phyloP scores from a whole-genome alignment of 2,329 filamentous ascomycete genomes.

The Emmonsiellopsis sp. region DNA sequence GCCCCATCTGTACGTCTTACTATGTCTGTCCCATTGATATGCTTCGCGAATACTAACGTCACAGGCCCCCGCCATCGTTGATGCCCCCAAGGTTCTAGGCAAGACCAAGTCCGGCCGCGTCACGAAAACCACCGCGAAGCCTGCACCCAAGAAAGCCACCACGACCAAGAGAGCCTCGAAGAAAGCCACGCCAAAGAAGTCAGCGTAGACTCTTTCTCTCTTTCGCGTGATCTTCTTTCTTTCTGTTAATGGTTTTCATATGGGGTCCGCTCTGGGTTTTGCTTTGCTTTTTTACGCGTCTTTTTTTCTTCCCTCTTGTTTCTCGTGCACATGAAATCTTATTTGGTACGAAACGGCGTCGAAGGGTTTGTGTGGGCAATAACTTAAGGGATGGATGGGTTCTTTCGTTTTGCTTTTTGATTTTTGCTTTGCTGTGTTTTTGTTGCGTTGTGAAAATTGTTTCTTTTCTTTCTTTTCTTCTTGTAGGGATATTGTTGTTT shows the following conservation, averaged over 20 bases:
- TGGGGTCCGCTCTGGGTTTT: slow-evolving; percentile 3
- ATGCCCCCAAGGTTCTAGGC: slow-evolving; percentile 60
- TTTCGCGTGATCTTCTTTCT: slow-evolving; percentile 21
- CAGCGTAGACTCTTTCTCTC: slow-evolving; percentile 21
- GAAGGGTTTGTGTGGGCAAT: slow-evolving; percentile 4
- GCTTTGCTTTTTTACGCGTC: background rate
- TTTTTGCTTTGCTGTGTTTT: slow-evolving; percentile 12
- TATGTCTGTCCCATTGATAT: background rate
- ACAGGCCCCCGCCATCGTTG: slow-evolving; percentile 57
- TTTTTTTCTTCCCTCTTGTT: no score
- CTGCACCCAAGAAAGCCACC: slow-evolving; percentile 34
- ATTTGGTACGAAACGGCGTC: slow-evolving; percentile 8
- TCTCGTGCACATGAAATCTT: background rate
- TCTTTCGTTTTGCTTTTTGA: slow-evolving; percentile 17
- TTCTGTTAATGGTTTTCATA: slow-evolving; percentile 13
- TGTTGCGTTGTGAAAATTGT: slow-evolving; percentile 14
- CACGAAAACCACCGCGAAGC: slow-evolving; percentile 54
- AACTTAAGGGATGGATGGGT: slow-evolving; percentile 3
- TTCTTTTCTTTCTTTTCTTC: background rate
- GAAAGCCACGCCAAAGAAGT: slow-evolving; percentile 38
- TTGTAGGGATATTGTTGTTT: background rate
- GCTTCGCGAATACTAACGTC: background rate
- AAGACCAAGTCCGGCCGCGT: slow-evolving; percentile 85
- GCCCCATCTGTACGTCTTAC: slow-evolving; percentile 30
- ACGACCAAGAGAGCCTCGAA: slow-evolving; percentile 36